Base-by-base conservation (phyloP, 1,284 basidiomycete genomes). In the Cutaneotrichosporon sp. region DNA sequence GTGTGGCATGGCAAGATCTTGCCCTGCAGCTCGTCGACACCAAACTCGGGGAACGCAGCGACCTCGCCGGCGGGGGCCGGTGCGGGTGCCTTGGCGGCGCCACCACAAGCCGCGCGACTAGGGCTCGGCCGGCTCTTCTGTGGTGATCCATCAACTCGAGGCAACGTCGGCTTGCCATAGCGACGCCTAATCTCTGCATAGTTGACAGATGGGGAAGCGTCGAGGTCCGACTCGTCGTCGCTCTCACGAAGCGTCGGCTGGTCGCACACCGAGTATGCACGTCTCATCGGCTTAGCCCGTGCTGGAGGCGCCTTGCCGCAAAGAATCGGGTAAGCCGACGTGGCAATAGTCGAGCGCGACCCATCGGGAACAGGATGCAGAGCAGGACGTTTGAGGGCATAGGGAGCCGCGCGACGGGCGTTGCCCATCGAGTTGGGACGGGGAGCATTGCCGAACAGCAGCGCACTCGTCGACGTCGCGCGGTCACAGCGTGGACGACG, bases 1-100 rank as follows among this genome's bases (percentile, higher is more conserved):
- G 85, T 84, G 70, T 91, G 87, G 75, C 94, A 98, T 17, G 94
- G 93, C 51, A 99, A 74, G 55, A 94, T 82, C 77, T 98, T 98
- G 43, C 92, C 91, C 58, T 86, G 80, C 21, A 87, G 83, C 72
- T 97, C 92, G 65, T 91, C 90, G 64, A 90, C 88, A n/a, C 91
- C 87, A 70, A 93, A 93, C 0, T 89, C 85, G 49, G 84, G 83
- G 55, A 87, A 67, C 21, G 83, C 84, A 33, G 63, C 58, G n/a
- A 55, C 51, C 4, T 60, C 64, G 51, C 62, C 5, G 7, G 10
- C 26, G 5, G 26, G 26, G 26, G 26, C 26, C 26, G 26, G 26
- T 30, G 26, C 26, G 26, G 26, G 26, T 30, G 36, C 36, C 15
- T 18, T 10, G 36, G 36, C 36, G 36, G 36, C 17, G 15, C 14